Evolutionary conservation across 2,329 filamentous ascomycete genomes (phyloP), one percentile per base, ranked within the genome.

Genomic region (Penicillium olsonii): DNA sequence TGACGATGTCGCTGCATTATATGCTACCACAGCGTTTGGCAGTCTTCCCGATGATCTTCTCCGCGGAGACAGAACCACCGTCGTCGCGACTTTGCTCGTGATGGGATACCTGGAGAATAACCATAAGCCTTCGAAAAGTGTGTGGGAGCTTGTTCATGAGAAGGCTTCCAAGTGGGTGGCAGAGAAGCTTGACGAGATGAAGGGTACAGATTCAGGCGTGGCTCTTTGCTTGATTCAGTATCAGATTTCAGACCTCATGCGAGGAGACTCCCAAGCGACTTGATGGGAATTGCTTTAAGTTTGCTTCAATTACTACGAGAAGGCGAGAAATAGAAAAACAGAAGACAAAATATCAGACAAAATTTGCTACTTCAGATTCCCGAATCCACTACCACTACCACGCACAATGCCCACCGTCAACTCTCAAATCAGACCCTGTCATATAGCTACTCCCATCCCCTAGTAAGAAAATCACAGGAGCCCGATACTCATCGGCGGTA

Each of bases 141-240:
- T 50, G 5, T 61, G 57, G 59, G 57, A 59, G 9, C 41, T 61
- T 31, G 53, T 59, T 12, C 44, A 46, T 14, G 42, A 11, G 6
- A 61, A 61, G 15, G 59, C 56, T 31, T 43, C 57, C 1, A 11
- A 18, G 1, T 60, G 57, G 59, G 40, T 53, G n/a, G 20, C 3
- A n/a, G 3, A 11, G 2, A 24, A 42, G 15, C 11, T 45, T 19
- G 24, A 12, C 5, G 31, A 15, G 10, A 34, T 42, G 38, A 19
- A 18, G 9, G n/a, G 5, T 11, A 17, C 33, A 35, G 4, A 9
- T 35, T 10, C 19, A 3, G 15, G 10, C 37, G 10, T 6, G 15
- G 29, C 15, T 14, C 8, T 46, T n/a, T 11, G 5, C 5, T 12
- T 19, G 3, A 19, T 40, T 6, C 37, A 10, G n/a, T 6, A 19